Evolutionary conservation across 805 yeast genomes (phyloP).

Genomic region (Diddensiella transvaalensis): DNA sequence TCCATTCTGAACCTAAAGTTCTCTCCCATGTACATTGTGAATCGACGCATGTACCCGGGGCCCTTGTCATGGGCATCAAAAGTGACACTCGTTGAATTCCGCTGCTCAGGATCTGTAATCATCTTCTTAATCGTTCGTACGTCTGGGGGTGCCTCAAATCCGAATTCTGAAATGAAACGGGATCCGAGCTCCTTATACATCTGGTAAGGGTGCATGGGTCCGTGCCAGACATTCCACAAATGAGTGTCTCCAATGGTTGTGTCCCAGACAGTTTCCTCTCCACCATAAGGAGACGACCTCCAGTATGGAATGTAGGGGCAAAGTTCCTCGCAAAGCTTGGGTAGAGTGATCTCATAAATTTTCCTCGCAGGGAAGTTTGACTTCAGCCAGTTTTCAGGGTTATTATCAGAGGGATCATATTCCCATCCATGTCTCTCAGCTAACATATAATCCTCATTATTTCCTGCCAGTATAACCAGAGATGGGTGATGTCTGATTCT

Average conservation of each 20-base stretch:
- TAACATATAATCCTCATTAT: slow-evolving; percentile 47
- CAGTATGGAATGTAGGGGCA: slow-evolving; percentile 37
- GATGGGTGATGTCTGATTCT: slow-evolving; percentile 42
- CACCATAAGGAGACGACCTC: slow-evolving; percentile 49
- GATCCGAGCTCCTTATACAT: slow-evolving; percentile 46
- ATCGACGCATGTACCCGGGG: slow-evolving; percentile 44
- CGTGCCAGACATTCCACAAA: slow-evolving; percentile 60
- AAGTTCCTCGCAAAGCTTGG: slow-evolving; percentile 32
- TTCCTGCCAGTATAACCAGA: slow-evolving; percentile 42
- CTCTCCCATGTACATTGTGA: slow-evolving; percentile 45
- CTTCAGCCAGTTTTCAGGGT: slow-evolving; percentile 16
- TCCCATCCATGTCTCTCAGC: slow-evolving; percentile 38
- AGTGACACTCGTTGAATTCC: slow-evolving; percentile 42
- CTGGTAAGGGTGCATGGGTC: slow-evolving; percentile 47
- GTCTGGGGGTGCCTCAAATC: slow-evolving; percentile 47
- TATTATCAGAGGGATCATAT: slow-evolving; percentile 28
- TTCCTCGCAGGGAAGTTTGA: slow-evolving; percentile 42
- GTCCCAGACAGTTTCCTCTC: slow-evolving; percentile 33
- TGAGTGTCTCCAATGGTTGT: slow-evolving; percentile 47
- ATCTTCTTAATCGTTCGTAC: slow-evolving; percentile 36
- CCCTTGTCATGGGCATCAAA: slow-evolving; percentile 50
- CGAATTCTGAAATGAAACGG: slow-evolving; percentile 51
- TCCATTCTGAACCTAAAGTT: slow-evolving; percentile 40
- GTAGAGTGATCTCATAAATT: slow-evolving; percentile 41
- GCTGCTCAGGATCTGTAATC: slow-evolving; percentile 38